Percentiles rank a stretch among this genome's conserved stretches.
phyloP scores from a whole-genome alignment of 768 basidiomycete genomes.

The Collybiopsis luxurians region DNA sequence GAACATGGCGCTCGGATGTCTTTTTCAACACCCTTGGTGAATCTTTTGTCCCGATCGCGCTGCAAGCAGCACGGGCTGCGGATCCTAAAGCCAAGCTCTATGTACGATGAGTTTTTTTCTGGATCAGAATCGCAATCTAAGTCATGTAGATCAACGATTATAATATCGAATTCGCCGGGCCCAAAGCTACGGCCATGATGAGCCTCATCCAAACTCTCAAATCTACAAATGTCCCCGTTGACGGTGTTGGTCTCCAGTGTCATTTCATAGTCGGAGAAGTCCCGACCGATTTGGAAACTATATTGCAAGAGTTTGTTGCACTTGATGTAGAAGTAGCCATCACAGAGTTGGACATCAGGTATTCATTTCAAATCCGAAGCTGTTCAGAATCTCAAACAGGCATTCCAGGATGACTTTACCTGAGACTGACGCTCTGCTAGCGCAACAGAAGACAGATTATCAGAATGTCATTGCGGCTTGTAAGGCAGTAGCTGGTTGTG shows the following conservation, averaged over 20 bases:
- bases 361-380: no score
- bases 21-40: slow-evolving; percentile 51
- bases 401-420: slow-evolving; percentile 60
- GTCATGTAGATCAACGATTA: slow-evolving; percentile 15
- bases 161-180: slow-evolving; percentile 39
- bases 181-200: slow-evolving; percentile 57
- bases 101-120: slow-evolving; percentile 23
- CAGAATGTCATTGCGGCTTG: slow-evolving; percentile 53
- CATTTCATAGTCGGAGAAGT: slow-evolving; percentile 61
- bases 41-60: slow-evolving; percentile 47
- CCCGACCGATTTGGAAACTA: slow-evolving; percentile 34
- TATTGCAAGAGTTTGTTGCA: slow-evolving; percentile 50
- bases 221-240: slow-evolving; percentile 46
- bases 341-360: slow-evolving; percentile 66
- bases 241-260: slow-evolving; percentile 59
- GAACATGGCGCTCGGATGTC: slow-evolving; percentile 50
- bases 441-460: slow-evolving; percentile 59
- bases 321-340: slow-evolving; percentile 67
- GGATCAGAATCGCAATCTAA: neutral
- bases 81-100: slow-evolving; percentile 59
- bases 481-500: slow-evolving; percentile 36
- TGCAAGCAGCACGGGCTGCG: slow-evolving; percentile 49
- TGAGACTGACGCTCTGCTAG: slow-evolving; percentile 45
- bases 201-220: slow-evolving; percentile 51
- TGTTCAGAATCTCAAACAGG: no score